These are phyloP conservation scores for Geotrichum aggregatum DNA, from an alignment of 1,139 yeast genomes.

Conservation along the genomic window DNA sequence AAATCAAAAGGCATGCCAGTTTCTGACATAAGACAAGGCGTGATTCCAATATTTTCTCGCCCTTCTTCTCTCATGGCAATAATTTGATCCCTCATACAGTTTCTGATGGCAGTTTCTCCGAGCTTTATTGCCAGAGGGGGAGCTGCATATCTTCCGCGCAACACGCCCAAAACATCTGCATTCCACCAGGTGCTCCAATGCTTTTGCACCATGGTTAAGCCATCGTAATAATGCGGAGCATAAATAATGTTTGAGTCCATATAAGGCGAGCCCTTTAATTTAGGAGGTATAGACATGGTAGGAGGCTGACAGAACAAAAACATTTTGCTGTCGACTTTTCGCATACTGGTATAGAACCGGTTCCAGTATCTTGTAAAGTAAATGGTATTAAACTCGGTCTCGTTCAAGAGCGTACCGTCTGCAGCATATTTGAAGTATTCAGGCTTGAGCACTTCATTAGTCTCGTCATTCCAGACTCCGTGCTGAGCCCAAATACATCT, in stretches of 20 bases:
- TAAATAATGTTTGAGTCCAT: slow-evolving; percentile 64
- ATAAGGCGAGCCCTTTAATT: slow-evolving; percentile 50
- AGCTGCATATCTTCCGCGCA: slow-evolving; percentile 65
- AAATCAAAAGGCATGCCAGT: slow-evolving; percentile 93
- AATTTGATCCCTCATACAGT: slow-evolving; percentile 61
- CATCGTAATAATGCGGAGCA: slow-evolving; percentile 86
- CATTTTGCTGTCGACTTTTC: slow-evolving; percentile 46
- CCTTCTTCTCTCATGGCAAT: slow-evolving; percentile 62
- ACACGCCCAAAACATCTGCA: slow-evolving; percentile 76
- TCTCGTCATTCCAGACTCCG: slow-evolving; percentile 63
- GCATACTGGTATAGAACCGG: slow-evolving; percentile 47
- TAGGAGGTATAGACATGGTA: slow-evolving; percentile 75
- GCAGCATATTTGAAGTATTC: slow-evolving; percentile 48
- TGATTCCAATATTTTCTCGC: slow-evolving; percentile 49
- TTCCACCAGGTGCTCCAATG: slow-evolving; percentile 60
- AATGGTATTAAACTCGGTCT: slow-evolving; percentile 57
- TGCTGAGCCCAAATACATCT: slow-evolving; percentile 69
- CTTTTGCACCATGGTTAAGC: slow-evolving; percentile 81
- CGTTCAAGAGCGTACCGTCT: slow-evolving; percentile 47
- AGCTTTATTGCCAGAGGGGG: slow-evolving; percentile 72
- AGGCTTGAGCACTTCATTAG: slow-evolving; percentile 41
- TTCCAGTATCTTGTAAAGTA: slow-evolving; percentile 59
- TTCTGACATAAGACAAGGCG: slow-evolving; percentile 74
- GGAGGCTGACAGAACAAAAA: slow-evolving; percentile 78
- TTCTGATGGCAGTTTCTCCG: slow-evolving; percentile 72